These are phyloP conservation scores for Cystobasidiopsis lactophilus DNA, from an alignment of 768 basidiomycete species.

Conservation along the genomic window DNA sequence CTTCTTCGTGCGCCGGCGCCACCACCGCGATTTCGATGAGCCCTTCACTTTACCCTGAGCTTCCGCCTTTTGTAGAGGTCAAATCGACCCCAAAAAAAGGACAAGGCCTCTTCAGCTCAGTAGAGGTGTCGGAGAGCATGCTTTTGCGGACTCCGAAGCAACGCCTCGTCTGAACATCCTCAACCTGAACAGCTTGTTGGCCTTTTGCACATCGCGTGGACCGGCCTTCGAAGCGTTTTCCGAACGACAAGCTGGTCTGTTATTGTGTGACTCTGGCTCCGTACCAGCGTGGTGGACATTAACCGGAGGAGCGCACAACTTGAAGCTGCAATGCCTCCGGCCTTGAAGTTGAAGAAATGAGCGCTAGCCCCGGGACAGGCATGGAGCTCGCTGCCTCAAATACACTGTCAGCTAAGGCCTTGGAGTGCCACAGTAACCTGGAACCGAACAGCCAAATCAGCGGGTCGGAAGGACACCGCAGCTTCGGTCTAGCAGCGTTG, in stretches of 20 bases:
- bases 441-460: neutral
- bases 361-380: neutral
- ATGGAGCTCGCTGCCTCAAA: neutral
- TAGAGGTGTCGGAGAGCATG: no score
- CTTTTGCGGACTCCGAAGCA: no score
- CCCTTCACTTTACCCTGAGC: no score
- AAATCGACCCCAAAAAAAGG: no score
- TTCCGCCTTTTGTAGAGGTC: no score
- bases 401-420: slow-evolving; percentile 6
- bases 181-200: slow-evolving; percentile 2
- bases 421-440: slow-evolving; percentile 3
- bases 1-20: no score
- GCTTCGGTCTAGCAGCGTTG: neutral
- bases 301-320: slow-evolving; percentile 35
- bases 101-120: no score
- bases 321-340: slow-evolving; percentile 63
- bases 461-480: slow-evolving; percentile 9
- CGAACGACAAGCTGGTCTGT: slow-evolving; percentile 41
- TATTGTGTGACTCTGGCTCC: slow-evolving; percentile 47
- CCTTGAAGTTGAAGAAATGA: slow-evolving; percentile 31
- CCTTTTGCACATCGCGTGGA: slow-evolving; percentile 7
- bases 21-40: no score
- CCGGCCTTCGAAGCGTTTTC: slow-evolving; percentile 32
- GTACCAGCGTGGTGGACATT: slow-evolving; percentile 57
- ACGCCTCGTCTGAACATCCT: slow-evolving; percentile 4